phyloP scores from a whole-genome alignment of 2,329 filamentous ascomycete species.

The Colletotrichum sublineola region DNA sequence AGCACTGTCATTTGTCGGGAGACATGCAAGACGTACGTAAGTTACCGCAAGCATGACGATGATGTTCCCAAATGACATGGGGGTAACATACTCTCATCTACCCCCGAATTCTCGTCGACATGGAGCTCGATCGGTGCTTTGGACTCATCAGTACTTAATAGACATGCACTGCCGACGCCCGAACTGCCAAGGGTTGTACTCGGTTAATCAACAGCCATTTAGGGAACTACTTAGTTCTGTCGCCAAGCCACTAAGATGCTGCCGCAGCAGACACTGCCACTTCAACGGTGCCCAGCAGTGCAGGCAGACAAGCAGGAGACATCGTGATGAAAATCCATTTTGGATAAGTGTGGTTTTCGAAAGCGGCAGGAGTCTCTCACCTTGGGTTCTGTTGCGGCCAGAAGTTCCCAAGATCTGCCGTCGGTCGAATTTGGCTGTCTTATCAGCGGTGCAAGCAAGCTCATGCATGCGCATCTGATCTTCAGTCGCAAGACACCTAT shows the following conservation, averaged over 20 bases:
- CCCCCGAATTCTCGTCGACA: background rate
- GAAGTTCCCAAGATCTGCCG: background rate
- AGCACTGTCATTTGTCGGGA: no score
- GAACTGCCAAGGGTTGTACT: background rate
- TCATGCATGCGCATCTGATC: background rate
- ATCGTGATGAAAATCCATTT: background rate
- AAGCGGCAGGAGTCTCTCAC: background rate
- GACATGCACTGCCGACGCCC: no score
- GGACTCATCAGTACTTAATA: background rate
- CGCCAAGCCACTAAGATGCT: background rate
- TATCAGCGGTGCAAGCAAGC: background rate
- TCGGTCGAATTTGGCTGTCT: background rate
- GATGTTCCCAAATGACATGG: background rate
- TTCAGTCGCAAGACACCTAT: background rate
- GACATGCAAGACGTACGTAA: background rate
- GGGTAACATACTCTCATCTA: background rate
- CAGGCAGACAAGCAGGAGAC: background rate
- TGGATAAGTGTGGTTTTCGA: background rate
- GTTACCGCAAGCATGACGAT: background rate
- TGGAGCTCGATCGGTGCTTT: background rate
- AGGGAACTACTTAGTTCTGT: background rate
- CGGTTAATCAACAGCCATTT: background rate
- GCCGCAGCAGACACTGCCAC: conserved; percentile 3
- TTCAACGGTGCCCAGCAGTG: background rate
- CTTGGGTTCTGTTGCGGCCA: background rate